Evolutionary conservation across 208 protist genomes (phyloP).

Genomic region (Acanthamoeba lenticulata): DNA sequence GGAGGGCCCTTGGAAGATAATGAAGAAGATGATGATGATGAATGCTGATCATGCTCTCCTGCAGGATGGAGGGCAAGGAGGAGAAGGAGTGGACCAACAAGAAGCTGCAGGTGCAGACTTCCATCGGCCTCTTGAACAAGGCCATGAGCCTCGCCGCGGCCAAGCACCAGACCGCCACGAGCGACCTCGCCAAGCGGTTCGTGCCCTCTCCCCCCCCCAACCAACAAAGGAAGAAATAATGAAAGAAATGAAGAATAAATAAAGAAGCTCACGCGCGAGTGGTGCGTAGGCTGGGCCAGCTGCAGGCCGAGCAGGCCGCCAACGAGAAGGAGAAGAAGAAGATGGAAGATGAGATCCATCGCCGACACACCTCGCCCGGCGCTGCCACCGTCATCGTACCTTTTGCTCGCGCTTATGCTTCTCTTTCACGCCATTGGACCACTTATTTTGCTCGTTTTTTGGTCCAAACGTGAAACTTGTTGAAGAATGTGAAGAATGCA

Average conservation of each 20-base stretch:
- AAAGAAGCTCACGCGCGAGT: too few species aligned
- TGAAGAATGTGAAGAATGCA: too few species aligned
- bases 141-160: background rate
- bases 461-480: background rate
- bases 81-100: slow-evolving; percentile 25
- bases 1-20: too few species aligned
- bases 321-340: slow-evolving; percentile 1
- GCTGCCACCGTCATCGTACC: background rate
- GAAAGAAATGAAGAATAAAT: too few species aligned
- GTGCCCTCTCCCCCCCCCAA: background rate
- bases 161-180: background rate
- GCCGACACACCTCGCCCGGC: background rate
- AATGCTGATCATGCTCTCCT: too few species aligned
- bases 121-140: background rate
- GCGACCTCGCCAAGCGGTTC: background rate
- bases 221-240: background rate
- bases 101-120: background rate
- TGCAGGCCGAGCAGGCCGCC: background rate
- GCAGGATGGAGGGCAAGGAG: background rate
- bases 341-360: slow-evolving; percentile 16
- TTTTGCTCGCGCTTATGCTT: too few species aligned
- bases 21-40: background rate
- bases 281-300: background rate
- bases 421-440: background rate
- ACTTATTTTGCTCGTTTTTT: background rate